These are phyloP conservation scores for Boletus albobrunnescens DNA, from an alignment of 1,284 basidiomycete genomes.

Conservation along the genomic window DNA sequence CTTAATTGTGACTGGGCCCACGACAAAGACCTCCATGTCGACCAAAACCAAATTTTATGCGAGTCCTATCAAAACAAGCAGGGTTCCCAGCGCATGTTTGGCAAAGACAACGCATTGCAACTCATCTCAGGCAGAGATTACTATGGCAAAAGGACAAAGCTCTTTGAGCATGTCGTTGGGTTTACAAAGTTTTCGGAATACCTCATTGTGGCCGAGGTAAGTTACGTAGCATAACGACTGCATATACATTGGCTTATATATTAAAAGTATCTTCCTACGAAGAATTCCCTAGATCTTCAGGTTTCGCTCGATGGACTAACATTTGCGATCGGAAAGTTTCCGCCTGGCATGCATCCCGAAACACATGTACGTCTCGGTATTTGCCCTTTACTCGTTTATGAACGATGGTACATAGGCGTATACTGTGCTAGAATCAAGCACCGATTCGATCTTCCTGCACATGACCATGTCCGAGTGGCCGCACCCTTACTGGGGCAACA, in stretches of 20 bases:
- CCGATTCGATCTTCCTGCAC: constrained; percentile 90
- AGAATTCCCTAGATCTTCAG: constrained; percentile 71
- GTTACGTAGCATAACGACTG: constrained; percentile 17
- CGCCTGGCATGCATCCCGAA: constrained; percentile 82
- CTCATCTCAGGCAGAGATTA: constrained; percentile 78
- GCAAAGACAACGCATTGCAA: constrained; percentile 66
- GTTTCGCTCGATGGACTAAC: constrained; percentile 87
- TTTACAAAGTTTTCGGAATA: constrained; percentile 97
- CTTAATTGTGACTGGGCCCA: constrained; percentile 90
- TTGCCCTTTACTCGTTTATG: constrained; percentile 1
- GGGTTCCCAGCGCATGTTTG: constrained; percentile 68
- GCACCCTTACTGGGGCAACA: constrained; percentile 81
- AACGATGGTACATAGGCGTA: constrained; percentile 57
- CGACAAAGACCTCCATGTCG: constrained; percentile 74
- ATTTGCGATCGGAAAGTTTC: constrained; percentile 87
- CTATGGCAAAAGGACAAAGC: constrained; percentile 65
- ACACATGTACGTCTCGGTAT: constrained; percentile 60
- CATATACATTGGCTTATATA: constrained; percentile 3
- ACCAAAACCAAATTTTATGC: constrained; percentile 87
- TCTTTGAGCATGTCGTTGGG: constrained; percentile 88
- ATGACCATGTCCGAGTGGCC: constrained; percentile 84
- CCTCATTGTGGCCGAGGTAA: constrained; percentile 88
- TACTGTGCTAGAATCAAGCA: constrained; percentile 92
- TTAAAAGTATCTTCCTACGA: constrained; percentile 54
- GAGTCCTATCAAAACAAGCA: constrained; percentile 83